Conservation (phyloP, 2,329 filamentous ascomycete genomes). For the Verticillium alfalfae region DNA sequence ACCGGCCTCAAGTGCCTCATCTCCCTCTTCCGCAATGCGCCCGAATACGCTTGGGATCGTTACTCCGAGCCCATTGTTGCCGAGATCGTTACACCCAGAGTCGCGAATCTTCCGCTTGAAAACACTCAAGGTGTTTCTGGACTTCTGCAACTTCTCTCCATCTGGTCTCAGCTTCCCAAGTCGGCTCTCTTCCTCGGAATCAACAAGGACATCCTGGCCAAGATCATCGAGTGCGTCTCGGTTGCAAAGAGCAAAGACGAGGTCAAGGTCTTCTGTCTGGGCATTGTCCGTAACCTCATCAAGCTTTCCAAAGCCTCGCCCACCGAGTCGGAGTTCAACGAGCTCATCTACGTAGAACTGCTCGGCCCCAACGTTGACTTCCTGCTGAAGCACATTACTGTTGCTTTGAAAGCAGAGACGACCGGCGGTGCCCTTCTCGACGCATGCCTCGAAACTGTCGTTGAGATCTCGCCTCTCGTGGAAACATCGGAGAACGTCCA, state of each 20-base stretch:
- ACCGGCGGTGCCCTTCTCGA: constrained; percentile 71
- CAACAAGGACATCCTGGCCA: constrained; percentile 60
- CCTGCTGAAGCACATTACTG: constrained; percentile 62
- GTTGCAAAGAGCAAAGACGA: constrained; percentile 75
- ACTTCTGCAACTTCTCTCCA: constrained; percentile 71
- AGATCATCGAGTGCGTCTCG: constrained; percentile 67
- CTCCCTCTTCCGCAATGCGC: constrained; percentile 69
- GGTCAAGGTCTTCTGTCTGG: constrained; percentile 77
- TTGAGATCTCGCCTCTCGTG: constrained; percentile 68
- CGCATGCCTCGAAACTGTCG: constrained; percentile 71
- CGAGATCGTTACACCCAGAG: constrained; percentile 70
- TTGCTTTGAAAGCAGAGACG: constrained; percentile 55
- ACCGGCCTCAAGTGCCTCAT: constrained; percentile 79
- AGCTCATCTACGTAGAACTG: constrained; percentile 49
- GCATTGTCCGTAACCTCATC: constrained; percentile 67
- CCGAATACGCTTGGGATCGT: constrained; percentile 63
- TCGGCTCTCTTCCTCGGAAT: constrained; percentile 62
- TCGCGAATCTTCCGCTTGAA: constrained; percentile 75
- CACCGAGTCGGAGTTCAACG: constrained; percentile 47
- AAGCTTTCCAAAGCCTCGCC: constrained; percentile 51
- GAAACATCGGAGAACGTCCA: constrained; percentile 62
- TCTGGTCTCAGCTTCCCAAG: constrained; percentile 67
- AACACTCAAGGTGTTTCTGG: constrained; percentile 86
- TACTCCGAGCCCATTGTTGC: constrained; percentile 68
- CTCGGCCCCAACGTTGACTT: constrained; percentile 51